A percentile compares a stretch with the other conserved stretches of the same genome.
phyloP scores from a whole-genome alignment of 106 monocot species.

The Chionographis japonica region DNA sequence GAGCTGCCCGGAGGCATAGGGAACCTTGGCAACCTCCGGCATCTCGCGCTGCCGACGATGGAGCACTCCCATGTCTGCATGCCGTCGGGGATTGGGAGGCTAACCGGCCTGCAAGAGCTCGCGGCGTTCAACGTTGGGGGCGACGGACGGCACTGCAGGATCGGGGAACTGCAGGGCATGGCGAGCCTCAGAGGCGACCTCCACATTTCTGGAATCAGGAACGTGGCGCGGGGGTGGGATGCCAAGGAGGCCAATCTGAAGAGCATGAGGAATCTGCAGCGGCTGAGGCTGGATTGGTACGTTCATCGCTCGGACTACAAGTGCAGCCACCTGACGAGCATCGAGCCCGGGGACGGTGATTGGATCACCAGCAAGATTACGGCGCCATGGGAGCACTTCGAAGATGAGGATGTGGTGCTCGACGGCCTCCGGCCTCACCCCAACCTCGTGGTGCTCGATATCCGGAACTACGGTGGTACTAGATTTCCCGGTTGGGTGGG shows the following conservation, averaged over 20 bases:
- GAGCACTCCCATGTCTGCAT: conserved; percentile 1
- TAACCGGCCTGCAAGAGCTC: conserved; percentile 16
- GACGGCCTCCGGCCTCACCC: conserved; percentile 11
- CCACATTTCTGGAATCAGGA: conserved; percentile 1
- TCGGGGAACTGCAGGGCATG: conserved; percentile 2
- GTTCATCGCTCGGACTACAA: conserved; percentile 5
- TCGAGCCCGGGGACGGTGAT: neutral
- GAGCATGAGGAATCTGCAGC: conserved; percentile 3
- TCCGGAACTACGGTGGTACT: conserved; percentile 4
- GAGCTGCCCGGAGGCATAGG: conserved; percentile 23
- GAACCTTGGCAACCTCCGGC: conserved; percentile 7
- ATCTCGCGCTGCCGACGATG: too few species aligned
- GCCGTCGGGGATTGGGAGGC: conserved; percentile 18
- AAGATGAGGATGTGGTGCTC: conserved; percentile 12
- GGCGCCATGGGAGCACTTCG: neutral
- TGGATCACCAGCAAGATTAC: too few species aligned
- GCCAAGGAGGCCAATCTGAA: neutral
- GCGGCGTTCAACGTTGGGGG: conserved; percentile 7
- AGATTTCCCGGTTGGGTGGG: conserved; percentile 21
- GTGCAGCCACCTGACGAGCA: neutral
- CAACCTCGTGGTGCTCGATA: conserved; percentile 9
- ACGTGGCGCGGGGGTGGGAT: neutral
- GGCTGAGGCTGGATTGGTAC: conserved; percentile 17
- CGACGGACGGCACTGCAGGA: neutral
- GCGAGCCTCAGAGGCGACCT: conserved; percentile 1